Percentiles rank a stretch among this genome's conserved stretches.
These are phyloP conservation scores for Phyllosticta citrichinensis DNA, from an alignment of 2,329 filamentous ascomycete species.

Conservation along the genomic window DNA sequence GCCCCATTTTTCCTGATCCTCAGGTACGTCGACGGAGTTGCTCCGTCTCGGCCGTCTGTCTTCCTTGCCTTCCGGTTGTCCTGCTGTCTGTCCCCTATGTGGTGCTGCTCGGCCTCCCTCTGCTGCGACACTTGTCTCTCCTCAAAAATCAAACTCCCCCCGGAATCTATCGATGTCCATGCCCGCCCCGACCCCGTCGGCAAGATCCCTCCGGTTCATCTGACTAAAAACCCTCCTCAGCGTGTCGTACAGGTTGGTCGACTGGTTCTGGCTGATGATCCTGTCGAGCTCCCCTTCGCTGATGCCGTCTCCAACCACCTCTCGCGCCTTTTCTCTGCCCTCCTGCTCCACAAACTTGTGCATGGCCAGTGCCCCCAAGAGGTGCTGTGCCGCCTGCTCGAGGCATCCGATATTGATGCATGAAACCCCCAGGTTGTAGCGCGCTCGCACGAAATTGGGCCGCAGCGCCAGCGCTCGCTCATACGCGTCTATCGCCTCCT, in stretches of 20 bases:
- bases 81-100: too few relatives aligned
- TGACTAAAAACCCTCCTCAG: slow-evolving; percentile 88
- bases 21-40: too few relatives aligned
- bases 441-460: slow-evolving; percentile 91
- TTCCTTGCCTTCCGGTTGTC: too few relatives aligned
- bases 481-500: slow-evolving; percentile 95
- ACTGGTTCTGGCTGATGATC: slow-evolving; percentile 90
- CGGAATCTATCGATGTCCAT: slow-evolving; percentile 88
- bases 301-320: slow-evolving; percentile 56
- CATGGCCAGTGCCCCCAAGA: slow-evolving; percentile 87
- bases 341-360: slow-evolving; percentile 87
- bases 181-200: slow-evolving; percentile 75
- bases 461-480: slow-evolving; percentile 82
- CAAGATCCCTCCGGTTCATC: slow-evolving; percentile 83
- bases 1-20: background rate
- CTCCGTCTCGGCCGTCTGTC: background rate
- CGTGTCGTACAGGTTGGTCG: slow-evolving; percentile 94
- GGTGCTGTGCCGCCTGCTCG: slow-evolving; percentile 82
- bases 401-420: slow-evolving; percentile 98
- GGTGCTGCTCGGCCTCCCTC: too few relatives aligned
- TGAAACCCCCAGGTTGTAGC: slow-evolving; percentile 91
- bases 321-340: slow-evolving; percentile 70
- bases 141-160: slow-evolving; percentile 76
- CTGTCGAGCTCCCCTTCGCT: slow-evolving; percentile 68
- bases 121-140: background rate